Percentiles rank a stretch among this genome's conserved stretches.
Conservation (phyloP, 2,329 filamentous ascomycete species). For the Neonectria neomacrospora region DNA sequence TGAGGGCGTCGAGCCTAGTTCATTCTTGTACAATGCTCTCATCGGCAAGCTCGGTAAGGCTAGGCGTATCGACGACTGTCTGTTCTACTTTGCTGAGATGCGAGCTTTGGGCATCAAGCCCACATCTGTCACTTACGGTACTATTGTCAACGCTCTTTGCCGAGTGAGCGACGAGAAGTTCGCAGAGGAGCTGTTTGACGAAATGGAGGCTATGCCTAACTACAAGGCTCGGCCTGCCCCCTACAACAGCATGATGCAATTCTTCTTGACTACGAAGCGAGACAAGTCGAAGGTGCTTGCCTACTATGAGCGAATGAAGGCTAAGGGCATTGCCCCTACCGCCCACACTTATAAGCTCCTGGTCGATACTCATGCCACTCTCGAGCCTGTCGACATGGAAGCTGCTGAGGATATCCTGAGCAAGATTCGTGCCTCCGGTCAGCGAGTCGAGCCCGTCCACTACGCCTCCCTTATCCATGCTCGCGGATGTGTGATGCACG, state of each 20-base stretch:
- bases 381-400: constrained; percentile 89
- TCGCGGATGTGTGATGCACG: constrained; percentile 91
- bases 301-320: constrained; percentile 95
- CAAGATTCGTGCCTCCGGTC: constrained; percentile 78
- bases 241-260: constrained; percentile 99
- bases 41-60: constrained; percentile 99
- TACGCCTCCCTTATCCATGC: constrained; percentile 96
- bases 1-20: constrained; percentile 94
- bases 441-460: constrained; percentile 89
- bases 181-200: constrained; percentile 96
- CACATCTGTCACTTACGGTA: constrained; percentile 97
- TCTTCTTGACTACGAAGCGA: constrained; percentile 97
- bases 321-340: constrained; percentile 87
- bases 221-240: constrained; percentile 98
- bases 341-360: constrained; percentile 98
- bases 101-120: constrained; percentile 90
- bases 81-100: constrained; percentile 99
- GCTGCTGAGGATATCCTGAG: constrained; percentile 87
- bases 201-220: constrained; percentile 99
- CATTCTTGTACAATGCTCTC: constrained; percentile 97
- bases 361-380: constrained; percentile 92
- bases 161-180: constrained; percentile 98
- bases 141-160: constrained; percentile 96
- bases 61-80: constrained; percentile 95
- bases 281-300: constrained; percentile 92